Evolutionary conservation across 176 grass and related monocot species (phyloP), one percentile per base, ranked within the genome.

Genomic region (Juncus effusus): DNA sequence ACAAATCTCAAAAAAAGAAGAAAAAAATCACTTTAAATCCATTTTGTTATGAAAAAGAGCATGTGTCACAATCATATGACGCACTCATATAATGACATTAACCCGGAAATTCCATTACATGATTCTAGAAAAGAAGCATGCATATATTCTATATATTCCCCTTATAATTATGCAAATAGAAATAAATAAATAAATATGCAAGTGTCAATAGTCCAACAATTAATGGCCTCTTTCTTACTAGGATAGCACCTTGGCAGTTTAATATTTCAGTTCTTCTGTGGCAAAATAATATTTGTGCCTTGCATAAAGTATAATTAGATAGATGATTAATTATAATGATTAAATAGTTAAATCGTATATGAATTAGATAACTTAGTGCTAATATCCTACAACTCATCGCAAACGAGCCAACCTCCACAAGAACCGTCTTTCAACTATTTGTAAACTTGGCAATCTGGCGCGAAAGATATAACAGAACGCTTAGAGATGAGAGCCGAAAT

Each of bases 201-300:
- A 47, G 44, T 47, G 44, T 28, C 44, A 47, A 42, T 15, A 37
- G 40, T 70, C 36, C 38, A 70, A 8, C 51, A 58, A 42, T 3
- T 58, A 57, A 57, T 70, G 36, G 53, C 37, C 52, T 58, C 12
- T 62, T 41, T 38, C 36, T 56, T 41, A 70, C 67, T 58, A 70
- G 67, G 67, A 70, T 70, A 41, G 51, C 67, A 70, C 61, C 64
- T 64, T 63, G 51, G 45, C 60, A n/a, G 9, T 69, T 16, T 4
- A 39, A 55, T 40, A 70, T 70, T 13, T 3, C 2, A 7, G 67
- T 56, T 70, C 40, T 36, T 70, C 53, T 58, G 40, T 58, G 51
- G n/a, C 67, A 69, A 66, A 28, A 47, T 51, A 16, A 66, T 36
- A 57, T n/a, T 38, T 10, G 19, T 6, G 0, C 45, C 12, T 41